Conservation (phyloP, 805 yeast genomes). For the Hanseniaspora lachancei region DNA sequence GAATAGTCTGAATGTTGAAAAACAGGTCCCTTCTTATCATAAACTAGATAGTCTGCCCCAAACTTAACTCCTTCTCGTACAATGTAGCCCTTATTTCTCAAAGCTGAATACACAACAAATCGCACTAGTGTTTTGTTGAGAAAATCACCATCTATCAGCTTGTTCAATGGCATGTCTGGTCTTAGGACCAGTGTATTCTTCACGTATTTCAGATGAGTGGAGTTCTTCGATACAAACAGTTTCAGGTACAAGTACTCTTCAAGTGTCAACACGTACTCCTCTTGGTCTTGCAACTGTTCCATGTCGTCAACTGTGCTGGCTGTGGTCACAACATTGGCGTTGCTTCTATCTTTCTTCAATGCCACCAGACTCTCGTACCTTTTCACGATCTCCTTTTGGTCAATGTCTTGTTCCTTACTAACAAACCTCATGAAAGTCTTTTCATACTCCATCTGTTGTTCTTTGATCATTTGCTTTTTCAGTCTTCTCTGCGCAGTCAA, state of each 20-base stretch:
- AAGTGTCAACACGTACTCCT: constrained; percentile 19
- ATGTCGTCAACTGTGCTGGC: constrained; percentile 14
- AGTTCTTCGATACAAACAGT: constrained; percentile 1
- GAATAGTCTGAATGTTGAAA: constrained; percentile 88
- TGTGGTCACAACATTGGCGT: no score
- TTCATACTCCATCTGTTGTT: constrained; percentile 51
- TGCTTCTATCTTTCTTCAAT: constrained; percentile 20
- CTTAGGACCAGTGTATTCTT: not conserved
- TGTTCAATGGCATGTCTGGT: constrained; percentile 7
- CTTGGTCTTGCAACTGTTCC: constrained; percentile 24
- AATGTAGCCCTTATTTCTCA: constrained; percentile 64
- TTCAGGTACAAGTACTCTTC: constrained; percentile 18
- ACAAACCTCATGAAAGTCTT: constrained; percentile 29
- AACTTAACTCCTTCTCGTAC: constrained; percentile 83
- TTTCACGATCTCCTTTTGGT: constrained; percentile 30
- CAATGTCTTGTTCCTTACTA: constrained; percentile 2
- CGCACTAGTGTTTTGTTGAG: not conserved
- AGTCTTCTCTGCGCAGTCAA: constrained; percentile 59
- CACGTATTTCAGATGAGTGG: not conserved
- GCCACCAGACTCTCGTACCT: constrained; percentile 19
- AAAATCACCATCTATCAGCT: not conserved
- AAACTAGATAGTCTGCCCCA: constrained; percentile 73
- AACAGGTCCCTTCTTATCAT: constrained; percentile 78
- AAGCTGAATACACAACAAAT: not conserved
- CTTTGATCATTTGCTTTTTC: constrained; percentile 61